Conservation (phyloP, 2,329 filamentous ascomycete species). For the Apiospora kogelbergensis region DNA sequence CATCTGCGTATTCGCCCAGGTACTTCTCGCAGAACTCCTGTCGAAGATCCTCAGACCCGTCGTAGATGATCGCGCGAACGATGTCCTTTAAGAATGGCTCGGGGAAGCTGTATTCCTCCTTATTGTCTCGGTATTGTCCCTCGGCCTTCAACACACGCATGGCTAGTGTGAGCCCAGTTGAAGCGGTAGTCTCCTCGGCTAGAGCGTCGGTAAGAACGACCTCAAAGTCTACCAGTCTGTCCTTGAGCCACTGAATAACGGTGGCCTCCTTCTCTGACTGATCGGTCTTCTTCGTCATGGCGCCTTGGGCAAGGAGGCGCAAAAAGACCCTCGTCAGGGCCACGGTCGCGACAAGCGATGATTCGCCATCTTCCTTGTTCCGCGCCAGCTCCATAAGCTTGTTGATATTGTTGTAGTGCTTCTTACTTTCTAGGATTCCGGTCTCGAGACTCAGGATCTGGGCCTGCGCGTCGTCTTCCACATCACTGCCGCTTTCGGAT, state of each 20-base stretch:
- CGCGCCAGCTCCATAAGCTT: constrained; percentile 64
- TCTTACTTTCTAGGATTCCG: constrained; percentile 80
- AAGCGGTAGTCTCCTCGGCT: constrained; percentile 61
- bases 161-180: constrained; percentile 71
- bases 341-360: constrained; percentile 69
- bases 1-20: constrained; percentile 77
- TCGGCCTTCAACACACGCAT: constrained; percentile 87
- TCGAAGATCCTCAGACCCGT: constrained; percentile 58
- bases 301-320: constrained; percentile 73
- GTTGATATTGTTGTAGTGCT: constrained; percentile 89
- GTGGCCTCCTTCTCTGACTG: constrained; percentile 72
- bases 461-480: constrained; percentile 52
- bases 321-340: constrained; percentile 86
- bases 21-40: constrained; percentile 77
- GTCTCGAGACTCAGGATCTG: constrained; percentile 75
- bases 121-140: constrained; percentile 59
- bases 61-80: constrained; percentile 60
- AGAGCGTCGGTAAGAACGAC: constrained; percentile 62
- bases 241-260: constrained; percentile 76
- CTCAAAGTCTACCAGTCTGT: constrained; percentile 71
- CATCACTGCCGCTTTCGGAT: constrained; percentile 45
- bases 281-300: constrained; percentile 63
- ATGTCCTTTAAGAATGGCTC: constrained; percentile 65
- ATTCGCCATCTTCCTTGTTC: constrained; percentile 50
- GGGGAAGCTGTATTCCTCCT: constrained; percentile 69